These are phyloP conservation scores for Misopates orontium DNA, from an alignment of 257 asterid genomes.

Conservation along the genomic window DNA sequence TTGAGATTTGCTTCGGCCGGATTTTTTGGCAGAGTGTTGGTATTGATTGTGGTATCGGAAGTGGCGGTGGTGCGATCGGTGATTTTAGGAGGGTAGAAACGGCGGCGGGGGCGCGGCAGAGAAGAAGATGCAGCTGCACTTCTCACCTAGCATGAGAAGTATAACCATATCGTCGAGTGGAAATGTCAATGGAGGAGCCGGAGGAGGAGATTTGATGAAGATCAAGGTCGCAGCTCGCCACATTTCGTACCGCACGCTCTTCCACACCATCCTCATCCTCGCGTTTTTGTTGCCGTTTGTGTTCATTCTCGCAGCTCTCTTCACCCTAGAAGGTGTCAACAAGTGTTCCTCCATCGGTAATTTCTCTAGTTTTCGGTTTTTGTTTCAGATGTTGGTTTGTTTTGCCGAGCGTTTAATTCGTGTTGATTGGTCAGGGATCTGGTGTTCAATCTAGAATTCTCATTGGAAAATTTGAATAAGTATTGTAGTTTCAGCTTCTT, in stretches of 20 bases:
- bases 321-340: conserved; percentile 98
- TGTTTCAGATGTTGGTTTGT: too few relatives aligned
- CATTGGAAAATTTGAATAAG: too few relatives aligned
- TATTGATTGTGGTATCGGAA: too few relatives aligned
- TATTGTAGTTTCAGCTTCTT: too few relatives aligned
- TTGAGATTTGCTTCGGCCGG: conserved; percentile 10
- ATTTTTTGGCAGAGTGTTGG: too few relatives aligned
- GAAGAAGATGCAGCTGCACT: conserved; percentile 99
- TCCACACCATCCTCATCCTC: conserved; percentile 73
- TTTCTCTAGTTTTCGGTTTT: not conserved
- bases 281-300: conserved; percentile 93
- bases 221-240: conserved; percentile 92
- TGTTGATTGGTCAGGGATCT: too few relatives aligned
- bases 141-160: conserved; percentile 99
- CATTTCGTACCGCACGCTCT: conserved; percentile 74
- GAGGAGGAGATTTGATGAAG: conserved; percentile 93
- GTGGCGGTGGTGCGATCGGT: too few relatives aligned
- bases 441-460: too few relatives aligned
- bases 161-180: conserved; percentile 89
- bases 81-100: not conserved
- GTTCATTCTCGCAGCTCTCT: conserved; percentile 85
- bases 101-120: conserved; percentile 32
- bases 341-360: conserved; percentile 96
- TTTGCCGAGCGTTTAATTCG: too few relatives aligned
- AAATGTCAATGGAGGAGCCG: conserved; percentile 60